These are phyloP conservation scores for Ormosia semicastrata DNA, from an alignment of 306 rosid species.

Conservation along the genomic window DNA sequence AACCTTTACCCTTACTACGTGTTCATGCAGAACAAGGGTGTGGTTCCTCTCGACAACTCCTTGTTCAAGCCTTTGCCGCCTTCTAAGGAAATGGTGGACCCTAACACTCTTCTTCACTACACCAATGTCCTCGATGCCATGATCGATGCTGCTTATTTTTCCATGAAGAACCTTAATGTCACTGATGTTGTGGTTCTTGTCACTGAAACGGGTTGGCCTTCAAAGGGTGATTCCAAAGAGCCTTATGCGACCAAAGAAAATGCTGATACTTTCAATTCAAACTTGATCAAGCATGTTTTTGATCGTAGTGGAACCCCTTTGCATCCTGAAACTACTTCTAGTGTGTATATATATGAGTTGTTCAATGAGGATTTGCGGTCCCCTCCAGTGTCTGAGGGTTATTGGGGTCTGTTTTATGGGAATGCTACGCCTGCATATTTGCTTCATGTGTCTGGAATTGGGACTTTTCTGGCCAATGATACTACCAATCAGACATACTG, in stretches of 20 bases:
- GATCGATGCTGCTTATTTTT: constrained; percentile 81
- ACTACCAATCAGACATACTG: constrained; percentile 75
- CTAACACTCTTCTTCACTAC: constrained; percentile 85
- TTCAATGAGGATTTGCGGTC: constrained; percentile 84
- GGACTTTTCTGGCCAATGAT: constrained; percentile 75
- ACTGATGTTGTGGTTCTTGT: constrained; percentile 74
- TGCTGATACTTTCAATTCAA: constrained; percentile 72
- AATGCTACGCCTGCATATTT: constrained; percentile 65
- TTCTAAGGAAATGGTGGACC: constrained; percentile 86
- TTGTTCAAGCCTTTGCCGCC: constrained; percentile 69
- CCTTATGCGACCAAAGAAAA: constrained; percentile 72
- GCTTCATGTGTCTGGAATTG: constrained; percentile 76
- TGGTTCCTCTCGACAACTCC: constrained; percentile 72
- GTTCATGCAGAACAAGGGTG: constrained; percentile 74
- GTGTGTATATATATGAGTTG: constrained; percentile 71
- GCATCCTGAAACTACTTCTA: constrained; percentile 75
- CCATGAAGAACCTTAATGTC: constrained; percentile 79
- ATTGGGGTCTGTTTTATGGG: constrained; percentile 83
- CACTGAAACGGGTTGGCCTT: constrained; percentile 88
- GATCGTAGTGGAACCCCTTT: constrained; percentile 82
- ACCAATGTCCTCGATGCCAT: constrained; percentile 80
- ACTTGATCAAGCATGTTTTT: constrained; percentile 75
- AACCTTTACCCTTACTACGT: constrained; percentile 87
- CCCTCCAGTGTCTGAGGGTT: constrained; percentile 74
- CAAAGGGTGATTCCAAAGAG: constrained; percentile 74